These are phyloP conservation scores for Crithidia brevicula DNA, from an alignment of 208 protist species.

Conservation along the genomic window DNA sequence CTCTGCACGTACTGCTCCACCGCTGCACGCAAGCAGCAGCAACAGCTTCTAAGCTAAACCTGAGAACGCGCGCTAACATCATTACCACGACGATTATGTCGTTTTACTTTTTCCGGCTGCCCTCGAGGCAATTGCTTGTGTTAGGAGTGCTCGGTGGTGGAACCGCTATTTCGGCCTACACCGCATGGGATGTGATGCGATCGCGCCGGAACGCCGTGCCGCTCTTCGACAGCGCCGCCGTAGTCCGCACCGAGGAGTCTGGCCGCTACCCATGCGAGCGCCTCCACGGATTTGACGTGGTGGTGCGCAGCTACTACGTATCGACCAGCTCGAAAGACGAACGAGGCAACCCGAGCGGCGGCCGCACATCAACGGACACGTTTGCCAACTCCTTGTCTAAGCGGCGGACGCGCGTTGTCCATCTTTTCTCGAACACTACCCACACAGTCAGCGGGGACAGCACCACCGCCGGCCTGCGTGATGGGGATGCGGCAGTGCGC, in stretches of 20 bases:
- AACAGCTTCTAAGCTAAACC: too few relatives aligned
- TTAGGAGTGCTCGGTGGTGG: conserved; percentile 20
- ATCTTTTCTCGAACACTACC: conserved; percentile 43
- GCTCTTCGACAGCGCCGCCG: conserved; percentile 44
- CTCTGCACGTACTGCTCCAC: too few relatives aligned
- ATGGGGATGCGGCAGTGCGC: conserved; percentile 5
- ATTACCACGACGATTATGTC: conserved; percentile 11
- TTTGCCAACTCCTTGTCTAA: background rate
- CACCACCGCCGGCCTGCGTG: background rate
- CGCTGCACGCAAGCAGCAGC: too few relatives aligned
- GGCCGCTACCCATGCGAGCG: conserved; percentile 65
- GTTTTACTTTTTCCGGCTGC: conserved; percentile 33
- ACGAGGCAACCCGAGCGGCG: too few relatives aligned
- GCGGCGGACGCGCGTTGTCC: conserved; percentile 5
- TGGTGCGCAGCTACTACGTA: conserved; percentile 82
- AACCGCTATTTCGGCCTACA: conserved; percentile 14
- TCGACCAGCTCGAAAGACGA: background rate
- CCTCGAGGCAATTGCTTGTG: conserved; percentile 9
- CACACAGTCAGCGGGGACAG: conserved; percentile 13
- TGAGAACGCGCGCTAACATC: background rate
- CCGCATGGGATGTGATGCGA: conserved; percentile 21
- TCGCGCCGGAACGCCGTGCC: conserved; percentile 40
- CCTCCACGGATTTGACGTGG: conserved; percentile 76
- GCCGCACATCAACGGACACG: background rate
- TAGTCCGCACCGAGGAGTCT: conserved; percentile 58